Percentiles rank a stretch among this genome's conserved stretches.
Evolutionary conservation across 371 early-diverging fungal genomes (phyloP).

Genomic region (Encephalitozoon romaleae): DNA sequence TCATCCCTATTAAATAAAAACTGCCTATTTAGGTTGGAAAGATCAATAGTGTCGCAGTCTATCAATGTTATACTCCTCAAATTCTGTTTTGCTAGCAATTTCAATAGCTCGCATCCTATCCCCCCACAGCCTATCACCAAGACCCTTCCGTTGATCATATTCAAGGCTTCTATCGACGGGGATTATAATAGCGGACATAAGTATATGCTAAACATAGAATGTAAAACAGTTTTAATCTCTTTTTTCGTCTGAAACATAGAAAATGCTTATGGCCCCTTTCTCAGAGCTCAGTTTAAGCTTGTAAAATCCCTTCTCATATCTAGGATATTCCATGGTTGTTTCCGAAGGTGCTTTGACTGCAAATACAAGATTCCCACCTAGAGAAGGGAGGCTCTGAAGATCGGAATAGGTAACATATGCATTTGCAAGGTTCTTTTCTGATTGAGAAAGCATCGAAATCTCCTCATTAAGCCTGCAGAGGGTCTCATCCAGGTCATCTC

Average conservation of each 20-base stretch:
- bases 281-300: slow-evolving; percentile 46
- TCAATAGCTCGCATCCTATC: slow-evolving; percentile 92
- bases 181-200: background rate
- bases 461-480: slow-evolving; percentile 47
- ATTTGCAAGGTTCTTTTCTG: slow-evolving; percentile 50
- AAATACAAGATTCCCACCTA: slow-evolving; percentile 56
- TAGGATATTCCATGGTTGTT: slow-evolving; percentile 55
- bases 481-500: slow-evolving; percentile 41
- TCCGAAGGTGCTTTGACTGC: slow-evolving; percentile 60
- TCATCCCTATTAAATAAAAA: slow-evolving; percentile 84
- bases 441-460: slow-evolving; percentile 41
- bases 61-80: slow-evolving; percentile 62
- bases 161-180: background rate
- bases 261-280: slow-evolving; percentile 55
- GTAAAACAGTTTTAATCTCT: slow-evolving; percentile 45
- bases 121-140: slow-evolving; percentile 68
- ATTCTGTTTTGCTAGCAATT: slow-evolving; percentile 61
- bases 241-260: slow-evolving; percentile 49
- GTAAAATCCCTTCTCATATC: slow-evolving; percentile 50
- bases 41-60: slow-evolving; percentile 91
- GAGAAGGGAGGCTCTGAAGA: slow-evolving; percentile 33
- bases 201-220: slow-evolving; percentile 35
- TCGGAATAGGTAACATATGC: slow-evolving; percentile 60
- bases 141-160: background rate
- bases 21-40: slow-evolving; percentile 93